Evolutionary conservation across 305 asterid species (phyloP).

Genomic region (Fraxinus baroniana): DNA sequence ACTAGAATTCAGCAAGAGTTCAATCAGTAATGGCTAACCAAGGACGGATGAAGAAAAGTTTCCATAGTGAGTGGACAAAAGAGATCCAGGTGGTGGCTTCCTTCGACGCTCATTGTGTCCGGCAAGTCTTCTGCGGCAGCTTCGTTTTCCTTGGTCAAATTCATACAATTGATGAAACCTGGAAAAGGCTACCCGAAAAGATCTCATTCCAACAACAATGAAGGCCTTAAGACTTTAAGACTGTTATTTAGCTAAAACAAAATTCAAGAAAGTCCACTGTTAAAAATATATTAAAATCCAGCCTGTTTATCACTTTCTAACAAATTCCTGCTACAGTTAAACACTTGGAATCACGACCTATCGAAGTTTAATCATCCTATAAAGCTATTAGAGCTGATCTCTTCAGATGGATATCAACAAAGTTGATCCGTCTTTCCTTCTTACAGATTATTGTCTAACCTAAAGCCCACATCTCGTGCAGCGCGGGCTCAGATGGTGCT

Average conservation of each 20-base stretch:
- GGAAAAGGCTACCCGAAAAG: slow-evolving; percentile 29
- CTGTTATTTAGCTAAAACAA: not conserved
- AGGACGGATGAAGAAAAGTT: slow-evolving; percentile 45
- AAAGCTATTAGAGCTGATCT: not conserved
- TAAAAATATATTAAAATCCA: slow-evolving; percentile 4
- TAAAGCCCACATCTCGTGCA: not conserved
- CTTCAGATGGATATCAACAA: not conserved
- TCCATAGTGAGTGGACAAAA: slow-evolving; percentile 61
- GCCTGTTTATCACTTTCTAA: not conserved
- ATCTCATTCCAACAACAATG: slow-evolving; percentile 23
- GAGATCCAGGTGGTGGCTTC: slow-evolving; percentile 72
- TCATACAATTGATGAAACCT: slow-evolving; percentile 87
- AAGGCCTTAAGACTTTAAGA: not conserved
- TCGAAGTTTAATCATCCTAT: not conserved
- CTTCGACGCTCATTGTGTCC: slow-evolving; percentile 94
- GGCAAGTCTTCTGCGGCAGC: slow-evolving; percentile 97
- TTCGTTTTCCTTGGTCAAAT: slow-evolving; percentile 86
- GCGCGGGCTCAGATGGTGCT: not conserved
- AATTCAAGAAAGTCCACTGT: not conserved
- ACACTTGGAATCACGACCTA: not conserved
- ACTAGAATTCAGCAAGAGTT: not conserved
- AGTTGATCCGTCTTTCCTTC: not conserved
- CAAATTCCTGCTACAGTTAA: not conserved
- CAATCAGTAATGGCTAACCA: slow-evolving; percentile 45
- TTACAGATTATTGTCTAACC: not conserved